Percentiles rank a stretch among this genome's conserved stretches.
phyloP scores from a whole-genome alignment of 2,329 filamentous ascomycete species.

The Akanthomyces dipterigenus region DNA sequence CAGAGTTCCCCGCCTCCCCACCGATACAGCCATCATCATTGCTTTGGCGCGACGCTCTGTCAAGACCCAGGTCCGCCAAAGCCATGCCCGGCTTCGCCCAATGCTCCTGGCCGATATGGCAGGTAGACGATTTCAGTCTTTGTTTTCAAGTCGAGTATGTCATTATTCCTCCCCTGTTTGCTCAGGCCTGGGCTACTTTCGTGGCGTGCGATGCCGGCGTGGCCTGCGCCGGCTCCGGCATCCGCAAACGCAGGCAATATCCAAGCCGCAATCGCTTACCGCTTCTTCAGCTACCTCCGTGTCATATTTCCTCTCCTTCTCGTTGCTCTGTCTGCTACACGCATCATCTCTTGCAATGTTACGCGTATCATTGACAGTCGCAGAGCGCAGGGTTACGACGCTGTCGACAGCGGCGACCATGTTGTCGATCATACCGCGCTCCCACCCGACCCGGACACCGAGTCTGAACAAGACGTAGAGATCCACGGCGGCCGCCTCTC shows the following conservation, averaged over 20 bases:
- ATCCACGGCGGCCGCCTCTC: constrained; percentile 51
- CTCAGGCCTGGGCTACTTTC: not conserved
- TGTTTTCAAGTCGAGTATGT: constrained; percentile 39
- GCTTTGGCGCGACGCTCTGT: not conserved
- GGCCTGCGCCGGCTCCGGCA: constrained; percentile 3
- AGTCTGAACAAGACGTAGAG: constrained; percentile 43
- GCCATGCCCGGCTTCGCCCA: constrained; percentile 43
- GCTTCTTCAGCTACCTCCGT: constrained; percentile 25
- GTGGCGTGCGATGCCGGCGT: not conserved
- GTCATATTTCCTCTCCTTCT: constrained; percentile 2
- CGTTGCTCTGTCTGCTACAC: not conserved
- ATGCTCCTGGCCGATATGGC: constrained; percentile 55
- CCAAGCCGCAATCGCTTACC: constrained; percentile 7
- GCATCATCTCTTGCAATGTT: constrained; percentile 7
- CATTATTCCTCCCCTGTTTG: not conserved
- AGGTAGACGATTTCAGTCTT: constrained; percentile 54
- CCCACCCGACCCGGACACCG: constrained; percentile 37
- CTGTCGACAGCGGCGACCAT: not conserved
- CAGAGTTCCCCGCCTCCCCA: not conserved
- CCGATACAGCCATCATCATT: not conserved
- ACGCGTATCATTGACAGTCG: not conserved
- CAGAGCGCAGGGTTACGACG: not conserved
- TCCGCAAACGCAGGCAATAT: not conserved
- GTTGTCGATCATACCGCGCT: constrained; percentile 41
- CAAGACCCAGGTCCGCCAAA: not conserved